A percentile compares a stretch with the other conserved stretches of the same genome.
Conservation (phyloP, 768 basidiomycete species). For the Baorangia bicolor region DNA sequence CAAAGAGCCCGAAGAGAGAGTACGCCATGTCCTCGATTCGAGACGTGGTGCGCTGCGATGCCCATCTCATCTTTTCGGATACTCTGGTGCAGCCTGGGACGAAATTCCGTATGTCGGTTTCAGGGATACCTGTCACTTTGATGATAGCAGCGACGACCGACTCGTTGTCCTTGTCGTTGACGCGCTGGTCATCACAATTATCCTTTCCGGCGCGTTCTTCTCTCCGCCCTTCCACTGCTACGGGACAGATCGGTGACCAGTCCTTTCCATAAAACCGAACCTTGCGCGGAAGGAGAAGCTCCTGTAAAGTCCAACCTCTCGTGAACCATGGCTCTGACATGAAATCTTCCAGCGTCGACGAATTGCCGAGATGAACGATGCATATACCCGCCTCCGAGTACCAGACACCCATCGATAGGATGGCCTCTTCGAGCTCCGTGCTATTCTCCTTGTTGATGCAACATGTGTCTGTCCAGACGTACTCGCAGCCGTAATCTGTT, state of each 20-base stretch:
- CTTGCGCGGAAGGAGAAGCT: slow-evolving; percentile 23
- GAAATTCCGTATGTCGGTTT: slow-evolving; percentile 22
- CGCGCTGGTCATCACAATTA: slow-evolving; percentile 11
- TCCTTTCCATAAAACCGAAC: slow-evolving; percentile 25
- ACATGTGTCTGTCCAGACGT: slow-evolving; percentile 30
- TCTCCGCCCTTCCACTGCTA: slow-evolving; percentile 11
- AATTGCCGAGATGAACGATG: slow-evolving; percentile 25
- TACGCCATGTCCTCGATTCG: slow-evolving; percentile 26
- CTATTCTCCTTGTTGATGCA: slow-evolving; percentile 29
- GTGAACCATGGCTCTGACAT: slow-evolving; percentile 24
- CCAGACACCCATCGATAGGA: slow-evolving; percentile 26
- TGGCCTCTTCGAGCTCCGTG: slow-evolving; percentile 29
- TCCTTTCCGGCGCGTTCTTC: slow-evolving; percentile 12
- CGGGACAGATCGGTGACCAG: slow-evolving; percentile 24
- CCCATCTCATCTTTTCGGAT: slow-evolving; percentile 27
- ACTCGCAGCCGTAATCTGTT: slow-evolving; percentile 23
- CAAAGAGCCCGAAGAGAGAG: slow-evolving; percentile 25
- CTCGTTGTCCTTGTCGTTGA: slow-evolving; percentile 26
- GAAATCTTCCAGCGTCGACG: slow-evolving; percentile 21
- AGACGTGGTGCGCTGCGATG: slow-evolving; percentile 21
- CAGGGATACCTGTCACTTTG: slow-evolving; percentile 21
- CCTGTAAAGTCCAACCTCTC: slow-evolving; percentile 23
- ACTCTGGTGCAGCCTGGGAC: slow-evolving; percentile 18
- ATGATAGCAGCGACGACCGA: slow-evolving; percentile 13
- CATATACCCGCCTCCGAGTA: slow-evolving; percentile 24